Base-by-base conservation (phyloP, 305 asterid genomes). In the Nicotiana rustica region DNA sequence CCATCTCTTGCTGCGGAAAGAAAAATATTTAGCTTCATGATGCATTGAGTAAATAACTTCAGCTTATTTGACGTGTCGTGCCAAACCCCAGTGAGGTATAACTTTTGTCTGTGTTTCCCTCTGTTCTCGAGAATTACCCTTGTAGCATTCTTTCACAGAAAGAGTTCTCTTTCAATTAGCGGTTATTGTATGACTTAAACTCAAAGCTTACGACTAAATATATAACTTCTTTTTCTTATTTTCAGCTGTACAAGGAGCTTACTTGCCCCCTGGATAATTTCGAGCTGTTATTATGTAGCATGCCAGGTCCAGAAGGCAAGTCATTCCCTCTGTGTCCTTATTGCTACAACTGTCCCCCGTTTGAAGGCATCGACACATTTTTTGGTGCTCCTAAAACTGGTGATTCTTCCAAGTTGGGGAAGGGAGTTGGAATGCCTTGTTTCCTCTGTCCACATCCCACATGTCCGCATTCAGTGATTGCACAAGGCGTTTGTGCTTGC, bases 371-470 rank as follows among this genome's bases (percentile, higher is more conserved):
- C 2, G 88, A 85, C 12, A 86, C 90, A 36, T 76, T 93, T 84
- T 93, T 87, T 29, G 97, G 98, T 5, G 90, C 90, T 81, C 61
- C 92, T 77, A 94, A 90, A 87, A 82, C 87, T 6, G 91, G 85
- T 10, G 90, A 85, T 64, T 82, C 92, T 19, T 84, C 57, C 52
- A 89, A 88, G 82, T 64, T 80, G 67, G 95, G 98, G 33, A 95
- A 95, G 86, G 98, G 98, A 76, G 97, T 88, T 1, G 98, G 98
- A 67, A 95, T 95, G 98, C 97, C 98, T 18, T 95, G 98, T 83
- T 92, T 91, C 90, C 97, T 92, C 71, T 95, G 98, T 85, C 98
- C 97, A 49, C 98, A 95, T 84, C 95, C 98, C 3, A 91, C 97
- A 0, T 95, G 98, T 86, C 92, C 67, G 78, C 98, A 95, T 82